Evolutionary conservation across 1,284 basidiomycete species (phyloP).

Genomic region (Pisolithus thermaeus): DNA sequence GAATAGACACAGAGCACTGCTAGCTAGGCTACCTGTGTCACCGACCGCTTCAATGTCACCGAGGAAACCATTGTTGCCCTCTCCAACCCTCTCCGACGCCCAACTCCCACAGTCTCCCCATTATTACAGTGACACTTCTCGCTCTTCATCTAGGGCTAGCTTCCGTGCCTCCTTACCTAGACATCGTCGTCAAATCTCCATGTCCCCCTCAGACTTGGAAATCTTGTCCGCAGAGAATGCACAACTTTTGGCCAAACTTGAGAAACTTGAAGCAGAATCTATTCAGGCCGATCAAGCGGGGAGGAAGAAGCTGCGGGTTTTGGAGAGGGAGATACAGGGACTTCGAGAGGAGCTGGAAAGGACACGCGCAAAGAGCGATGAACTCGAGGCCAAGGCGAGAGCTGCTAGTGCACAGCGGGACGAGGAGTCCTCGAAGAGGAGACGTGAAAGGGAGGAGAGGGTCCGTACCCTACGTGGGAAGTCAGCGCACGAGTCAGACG

Average conservation of each 20-base stretch:
- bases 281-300: constrained; percentile 60
- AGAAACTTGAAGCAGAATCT: constrained; percentile 69
- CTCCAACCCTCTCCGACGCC: constrained; percentile 22
- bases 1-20: constrained; percentile 59
- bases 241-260: constrained; percentile 67
- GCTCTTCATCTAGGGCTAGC: constrained; percentile 8
- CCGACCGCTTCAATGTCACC: constrained; percentile 27
- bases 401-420: constrained; percentile 35
- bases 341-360: constrained; percentile 69
- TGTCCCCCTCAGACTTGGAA: constrained; percentile 64
- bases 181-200: constrained; percentile 52
- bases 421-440: constrained; percentile 44
- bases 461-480: constrained; percentile 41
- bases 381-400: constrained; percentile 61
- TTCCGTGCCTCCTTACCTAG: constrained; percentile 24
- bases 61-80: constrained; percentile 21
- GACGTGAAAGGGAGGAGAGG: constrained; percentile 51
- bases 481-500: constrained; percentile 26
- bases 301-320: constrained; percentile 57
- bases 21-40: constrained; percentile 51
- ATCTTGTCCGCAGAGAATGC: constrained; percentile 76
- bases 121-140: constrained; percentile 24
- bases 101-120: constrained; percentile 33
- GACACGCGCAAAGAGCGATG: constrained; percentile 60
- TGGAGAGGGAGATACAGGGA: constrained; percentile 71